These are phyloP conservation scores for Torulaspora franciscae DNA, from an alignment of 805 yeast genomes.

Conservation along the genomic window DNA sequence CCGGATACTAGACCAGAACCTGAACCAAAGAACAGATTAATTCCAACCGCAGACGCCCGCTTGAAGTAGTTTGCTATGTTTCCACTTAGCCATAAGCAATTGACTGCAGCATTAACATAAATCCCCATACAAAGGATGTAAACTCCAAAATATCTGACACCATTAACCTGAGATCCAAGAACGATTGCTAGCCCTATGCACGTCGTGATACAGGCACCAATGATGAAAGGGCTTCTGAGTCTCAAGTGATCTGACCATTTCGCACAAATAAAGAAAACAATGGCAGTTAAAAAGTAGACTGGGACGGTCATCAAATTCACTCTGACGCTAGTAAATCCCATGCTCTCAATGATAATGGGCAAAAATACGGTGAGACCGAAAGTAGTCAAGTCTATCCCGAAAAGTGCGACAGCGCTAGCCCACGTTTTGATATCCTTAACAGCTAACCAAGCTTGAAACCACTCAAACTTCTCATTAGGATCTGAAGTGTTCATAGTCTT, in stretches of 20 bases:
- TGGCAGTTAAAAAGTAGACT: slow-evolving; percentile 79
- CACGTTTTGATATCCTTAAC: slow-evolving; percentile 32
- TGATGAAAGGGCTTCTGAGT: slow-evolving; percentile 41
- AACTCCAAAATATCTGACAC: slow-evolving; percentile 39
- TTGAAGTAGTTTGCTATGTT: slow-evolving; percentile 39
- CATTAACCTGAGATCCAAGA: slow-evolving; percentile 32
- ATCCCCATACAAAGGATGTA: slow-evolving; percentile 39
- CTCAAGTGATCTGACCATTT: slow-evolving; percentile 52
- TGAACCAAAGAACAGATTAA: slow-evolving; percentile 37
- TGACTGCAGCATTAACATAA: slow-evolving; percentile 38
- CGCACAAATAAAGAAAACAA: slow-evolving; percentile 58
- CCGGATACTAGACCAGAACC: slow-evolving; percentile 39
- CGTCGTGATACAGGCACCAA: slow-evolving; percentile 34
- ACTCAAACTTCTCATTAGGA: slow-evolving; percentile 37
- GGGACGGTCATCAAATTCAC: slow-evolving; percentile 81
- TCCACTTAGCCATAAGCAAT: slow-evolving; percentile 40
- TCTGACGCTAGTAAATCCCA: slow-evolving; percentile 54
- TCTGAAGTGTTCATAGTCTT: slow-evolving; percentile 35
- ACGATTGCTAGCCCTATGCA: slow-evolving; percentile 36
- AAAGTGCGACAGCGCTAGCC: slow-evolving; percentile 35
- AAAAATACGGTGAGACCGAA: slow-evolving; percentile 42
- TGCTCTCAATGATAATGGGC: slow-evolving; percentile 35
- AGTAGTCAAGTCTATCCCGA: slow-evolving; percentile 39
- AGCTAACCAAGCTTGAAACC: slow-evolving; percentile 36
- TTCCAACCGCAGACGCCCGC: slow-evolving; percentile 39